A percentile compares a stretch with the other conserved stretches of the same genome.
Conservation (phyloP, 192 early-diverging fungal genomes). For the Entomortierella chlamydospora region DNA sequence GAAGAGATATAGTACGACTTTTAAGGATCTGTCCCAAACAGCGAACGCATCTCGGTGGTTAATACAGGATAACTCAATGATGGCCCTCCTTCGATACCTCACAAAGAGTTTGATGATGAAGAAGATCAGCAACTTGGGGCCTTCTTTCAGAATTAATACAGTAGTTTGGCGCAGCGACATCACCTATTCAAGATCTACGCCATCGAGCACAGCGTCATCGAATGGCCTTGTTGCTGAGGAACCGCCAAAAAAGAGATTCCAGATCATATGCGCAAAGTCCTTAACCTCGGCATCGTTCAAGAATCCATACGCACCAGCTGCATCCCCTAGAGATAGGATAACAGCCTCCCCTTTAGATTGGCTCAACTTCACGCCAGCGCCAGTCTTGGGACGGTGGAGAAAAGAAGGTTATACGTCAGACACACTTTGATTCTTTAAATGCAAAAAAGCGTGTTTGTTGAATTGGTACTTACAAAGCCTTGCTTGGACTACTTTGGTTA, state of each 20-base stretch:
- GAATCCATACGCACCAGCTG: constrained; percentile 73
- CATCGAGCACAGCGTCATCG: constrained; percentile 75
- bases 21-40: constrained; percentile 58
- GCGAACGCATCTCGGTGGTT: constrained; percentile 63
- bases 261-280: constrained; percentile 76
- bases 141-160: too few relatives aligned
- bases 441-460: too few relatives aligned
- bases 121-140: too few relatives aligned
- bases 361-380: constrained; percentile 74
- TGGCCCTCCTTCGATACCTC: constrained; percentile 75
- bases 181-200: constrained; percentile 66
- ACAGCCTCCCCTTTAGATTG: constrained; percentile 80
- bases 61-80: constrained; percentile 70
- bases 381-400: constrained; percentile 77
- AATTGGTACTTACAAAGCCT: constrained; percentile 59
- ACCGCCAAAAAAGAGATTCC: constrained; percentile 82
- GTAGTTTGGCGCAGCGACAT: too few relatives aligned
- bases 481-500: constrained; percentile 68
- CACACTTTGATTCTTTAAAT: too few relatives aligned
- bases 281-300: constrained; percentile 63
- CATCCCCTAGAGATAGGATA: constrained; percentile 79
- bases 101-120: too few relatives aligned
- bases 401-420: constrained; percentile 52
- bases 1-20: constrained; percentile 71
- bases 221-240: constrained; percentile 71